Evolutionary conservation across 129 eudicot genomes (phyloP).

Genomic region (Deinandra increscens): DNA sequence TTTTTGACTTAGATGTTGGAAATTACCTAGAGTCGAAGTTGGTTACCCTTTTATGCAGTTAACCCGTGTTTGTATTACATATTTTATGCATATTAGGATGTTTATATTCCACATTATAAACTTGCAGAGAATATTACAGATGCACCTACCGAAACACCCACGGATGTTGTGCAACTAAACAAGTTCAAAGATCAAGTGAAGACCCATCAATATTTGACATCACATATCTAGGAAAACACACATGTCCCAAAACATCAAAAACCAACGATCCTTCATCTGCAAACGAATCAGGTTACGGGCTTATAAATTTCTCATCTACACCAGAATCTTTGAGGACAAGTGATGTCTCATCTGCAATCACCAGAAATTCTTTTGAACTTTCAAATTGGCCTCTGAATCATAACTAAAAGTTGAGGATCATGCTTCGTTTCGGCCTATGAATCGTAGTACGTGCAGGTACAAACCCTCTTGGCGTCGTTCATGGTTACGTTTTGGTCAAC

Average conservation of each 20-base stretch:
- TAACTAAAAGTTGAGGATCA: constrained; percentile 18
- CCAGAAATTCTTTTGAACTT: constrained; percentile 33
- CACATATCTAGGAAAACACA: constrained; percentile 38
- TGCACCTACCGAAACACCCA: constrained; percentile 40
- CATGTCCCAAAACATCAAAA: constrained; percentile 34
- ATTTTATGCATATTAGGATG: not conserved
- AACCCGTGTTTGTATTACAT: not conserved
- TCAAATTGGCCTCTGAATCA: constrained; percentile 38
- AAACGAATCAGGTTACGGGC: constrained; percentile 32
- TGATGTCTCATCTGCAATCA: constrained; percentile 24
- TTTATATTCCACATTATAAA: not conserved
- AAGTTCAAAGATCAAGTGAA: constrained; percentile 38
- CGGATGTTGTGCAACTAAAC: constrained; percentile 39
- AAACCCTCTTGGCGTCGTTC: not conserved
- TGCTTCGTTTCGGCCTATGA: constrained; percentile 3
- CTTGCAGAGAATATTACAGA: constrained; percentile 39
- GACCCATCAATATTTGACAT: constrained; percentile 34
- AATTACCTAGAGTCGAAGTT: not conserved
- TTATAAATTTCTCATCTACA: constrained; percentile 30
- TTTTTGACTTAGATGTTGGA: not conserved
- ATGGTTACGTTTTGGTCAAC: constrained; percentile 18
- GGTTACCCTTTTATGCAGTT: not conserved
- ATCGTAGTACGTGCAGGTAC: constrained; percentile 18
- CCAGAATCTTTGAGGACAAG: constrained; percentile 24
- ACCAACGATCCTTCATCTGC: constrained; percentile 27